Evolutionary conservation across 768 basidiomycete genomes (phyloP), one percentile per base, ranked within the genome.

Genomic region (Lanmaoa pseudosensibilis): DNA sequence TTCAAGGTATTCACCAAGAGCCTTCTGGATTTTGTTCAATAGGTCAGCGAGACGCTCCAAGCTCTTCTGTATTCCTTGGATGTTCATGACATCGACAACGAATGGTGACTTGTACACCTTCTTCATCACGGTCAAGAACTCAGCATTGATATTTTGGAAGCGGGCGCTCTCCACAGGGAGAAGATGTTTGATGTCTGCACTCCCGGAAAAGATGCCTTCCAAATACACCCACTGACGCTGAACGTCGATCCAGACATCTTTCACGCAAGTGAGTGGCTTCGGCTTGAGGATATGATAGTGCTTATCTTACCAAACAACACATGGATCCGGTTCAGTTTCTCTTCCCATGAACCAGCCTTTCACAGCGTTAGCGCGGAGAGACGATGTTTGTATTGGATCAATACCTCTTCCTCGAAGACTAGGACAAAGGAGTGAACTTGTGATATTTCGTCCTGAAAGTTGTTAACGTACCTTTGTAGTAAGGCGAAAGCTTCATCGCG

Each of bases 151-250:
- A 74, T 95, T 98, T 70, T 91, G 89, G 77, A 99, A 99, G 32
- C 97, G 91, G n/a, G 93, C 85, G 65, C 87, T 94, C 75, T 99
- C 97, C 58, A 98, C 90, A 1, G 97, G 97, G 27, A 99, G 86
- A 15, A 99, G 85, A 70, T 99, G 97, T 70, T 98, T 98, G 82
- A 99, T 98, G 69, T 99, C 97, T 25, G 95, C 97, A 64, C 94
- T 98, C 34, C 96, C 95, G n/a, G 96, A 93, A 75, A 99, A 99
- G 64, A 99, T 99, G 41, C 97, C 97, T 73, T 99, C 97, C 50
- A 99, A 82, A 70, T 99, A 99, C 1, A 99, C 97, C 97, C 97
- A 99, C 77, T 99, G 97, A 8, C 97, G 86, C 65, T 99, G 97
- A 16, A 99, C 97, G 64, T 99, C 97, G 63, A 99, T 97, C 97